These are phyloP conservation scores for Exophiala sideris DNA, from an alignment of 2,329 filamentous ascomycete species.

Conservation along the genomic window DNA sequence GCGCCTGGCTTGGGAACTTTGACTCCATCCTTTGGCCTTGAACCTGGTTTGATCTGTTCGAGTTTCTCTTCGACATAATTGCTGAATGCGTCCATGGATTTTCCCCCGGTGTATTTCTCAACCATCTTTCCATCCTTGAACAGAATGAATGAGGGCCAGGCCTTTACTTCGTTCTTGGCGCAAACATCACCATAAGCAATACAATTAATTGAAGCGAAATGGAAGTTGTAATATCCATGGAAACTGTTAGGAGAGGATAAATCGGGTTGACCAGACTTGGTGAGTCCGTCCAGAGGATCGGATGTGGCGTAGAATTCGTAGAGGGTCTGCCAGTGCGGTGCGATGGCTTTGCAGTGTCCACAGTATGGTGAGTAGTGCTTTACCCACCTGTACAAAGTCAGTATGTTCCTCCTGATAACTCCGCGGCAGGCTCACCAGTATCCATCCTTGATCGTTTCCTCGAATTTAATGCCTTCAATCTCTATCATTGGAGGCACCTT, in stretches of 20 bases:
- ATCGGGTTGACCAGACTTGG: slow-evolving; percentile 47
- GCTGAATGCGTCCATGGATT: slow-evolving; percentile 64
- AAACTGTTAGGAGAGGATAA: slow-evolving; percentile 62
- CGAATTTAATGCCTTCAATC: slow-evolving; percentile 47
- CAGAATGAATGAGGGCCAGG: slow-evolving; percentile 73
- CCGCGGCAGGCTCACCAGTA: slow-evolving; percentile 44
- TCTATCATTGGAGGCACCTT: slow-evolving; percentile 51
- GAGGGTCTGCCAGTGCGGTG: slow-evolving; percentile 82
- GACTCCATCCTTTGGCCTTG: slow-evolving; percentile 64
- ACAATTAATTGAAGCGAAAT: slow-evolving; percentile 84
- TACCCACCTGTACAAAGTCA: slow-evolving; percentile 42
- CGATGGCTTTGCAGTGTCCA: slow-evolving; percentile 73
- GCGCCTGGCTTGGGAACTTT: slow-evolving; percentile 70
- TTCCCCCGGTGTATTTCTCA: slow-evolving; percentile 63
- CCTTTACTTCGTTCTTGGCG: slow-evolving; percentile 60
- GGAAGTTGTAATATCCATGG: slow-evolving; percentile 79
- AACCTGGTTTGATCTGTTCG: slow-evolving; percentile 75
- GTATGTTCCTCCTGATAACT: slow-evolving; percentile 11
- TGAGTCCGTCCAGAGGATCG: slow-evolving; percentile 59
- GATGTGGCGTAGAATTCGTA: slow-evolving; percentile 95
- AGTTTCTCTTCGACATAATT: slow-evolving; percentile 71
- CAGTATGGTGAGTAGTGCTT: slow-evolving; percentile 54
- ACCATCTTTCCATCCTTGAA: slow-evolving; percentile 73
- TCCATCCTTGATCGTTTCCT: slow-evolving; percentile 48
- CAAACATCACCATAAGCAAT: slow-evolving; percentile 78